Base-by-base conservation (phyloP, 441 rosid species). In the Populus tomentosa region DNA sequence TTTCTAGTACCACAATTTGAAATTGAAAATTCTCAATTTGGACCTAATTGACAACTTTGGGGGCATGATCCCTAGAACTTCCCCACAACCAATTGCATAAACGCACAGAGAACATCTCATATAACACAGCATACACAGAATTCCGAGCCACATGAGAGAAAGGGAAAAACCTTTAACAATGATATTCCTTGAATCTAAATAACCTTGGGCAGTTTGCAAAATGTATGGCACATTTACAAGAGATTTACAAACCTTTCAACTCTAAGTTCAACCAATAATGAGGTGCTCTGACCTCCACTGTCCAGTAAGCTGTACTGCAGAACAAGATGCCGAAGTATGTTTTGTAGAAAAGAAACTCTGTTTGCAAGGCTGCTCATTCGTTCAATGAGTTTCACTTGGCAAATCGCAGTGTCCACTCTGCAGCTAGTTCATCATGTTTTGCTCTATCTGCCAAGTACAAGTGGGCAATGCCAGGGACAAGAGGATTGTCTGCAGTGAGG, bases 371-470 rank as follows among this genome's bases (percentile, higher is more conserved):
- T 64, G 9, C 18, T 62, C 50, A 82, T 62, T 33, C 23, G 75
- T 33, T 68, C 63, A 28, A 23, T 53, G 21, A 71, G 2, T 18
- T 71, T 91, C 85, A 93, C 84, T 84, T 93, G 70, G 99, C 99
- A 61, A 94, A 93, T 79, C 91, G 85, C 84, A 86, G 70, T 3
- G 97, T 93, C 99, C 97, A 95, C 80, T 95, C 92, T 36, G 89
- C 83, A 32, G 99, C 97, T 64, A 93, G 77, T 83, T 86, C 88
- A 63, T 91, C 92, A 33, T 95, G 97, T 73, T 92, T 92, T 64
- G 90, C 89, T 79, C 85, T 88, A 75, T 95, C 98, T 21, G 89
- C 79, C 76, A 90, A 81, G 87, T 89, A 92, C 83, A 90, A 85
- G 82, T 80, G 89, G 24, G 97, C 96, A 80, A 91, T 86, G 72